phyloP scores from a whole-genome alignment of 2,329 filamentous ascomycete species.

The Monosporascus sp. region DNA sequence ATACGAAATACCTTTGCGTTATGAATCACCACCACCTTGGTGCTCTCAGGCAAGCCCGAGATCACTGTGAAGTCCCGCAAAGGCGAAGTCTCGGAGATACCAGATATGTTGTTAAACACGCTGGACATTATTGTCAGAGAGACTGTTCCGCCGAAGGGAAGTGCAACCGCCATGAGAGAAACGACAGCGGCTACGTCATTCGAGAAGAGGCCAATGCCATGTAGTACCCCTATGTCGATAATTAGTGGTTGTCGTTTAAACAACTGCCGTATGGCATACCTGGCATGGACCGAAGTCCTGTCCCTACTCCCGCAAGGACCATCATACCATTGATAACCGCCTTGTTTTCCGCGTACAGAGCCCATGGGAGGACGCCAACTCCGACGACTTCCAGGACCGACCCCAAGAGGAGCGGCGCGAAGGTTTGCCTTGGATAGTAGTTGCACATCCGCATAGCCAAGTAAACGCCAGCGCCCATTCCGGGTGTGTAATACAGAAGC shows the following conservation, averaged over 20 bases:
- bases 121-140: conserved; percentile 62
- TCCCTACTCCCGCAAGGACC: conserved; percentile 57
- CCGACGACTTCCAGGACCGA: conserved; percentile 53
- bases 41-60: too few species aligned
- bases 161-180: conserved; percentile 53
- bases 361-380: conserved; percentile 52
- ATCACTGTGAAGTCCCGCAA: too few species aligned
- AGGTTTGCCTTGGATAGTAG: conserved; percentile 56
- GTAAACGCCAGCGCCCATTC: conserved; percentile 54
- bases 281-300: conserved; percentile 62
- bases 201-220: conserved; percentile 59
- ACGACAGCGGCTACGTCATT: conserved; percentile 52
- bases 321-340: conserved; percentile 60
- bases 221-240: conserved; percentile 41
- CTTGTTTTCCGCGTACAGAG: conserved; percentile 43
- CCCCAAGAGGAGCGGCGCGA: conserved; percentile 52
- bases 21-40: too few species aligned
- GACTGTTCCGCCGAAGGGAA: conserved; percentile 60
- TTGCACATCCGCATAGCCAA: conserved; percentile 56
- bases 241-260: neutral
- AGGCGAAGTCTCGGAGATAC: too few species aligned
- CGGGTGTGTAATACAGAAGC: conserved; percentile 60
- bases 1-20: too few species aligned
- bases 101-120: conserved; percentile 56
- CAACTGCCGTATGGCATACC: conserved; percentile 8